Evolutionary conservation across 805 yeast species (phyloP).

Genomic region (Sungouiozyma ichnusensis): DNA sequence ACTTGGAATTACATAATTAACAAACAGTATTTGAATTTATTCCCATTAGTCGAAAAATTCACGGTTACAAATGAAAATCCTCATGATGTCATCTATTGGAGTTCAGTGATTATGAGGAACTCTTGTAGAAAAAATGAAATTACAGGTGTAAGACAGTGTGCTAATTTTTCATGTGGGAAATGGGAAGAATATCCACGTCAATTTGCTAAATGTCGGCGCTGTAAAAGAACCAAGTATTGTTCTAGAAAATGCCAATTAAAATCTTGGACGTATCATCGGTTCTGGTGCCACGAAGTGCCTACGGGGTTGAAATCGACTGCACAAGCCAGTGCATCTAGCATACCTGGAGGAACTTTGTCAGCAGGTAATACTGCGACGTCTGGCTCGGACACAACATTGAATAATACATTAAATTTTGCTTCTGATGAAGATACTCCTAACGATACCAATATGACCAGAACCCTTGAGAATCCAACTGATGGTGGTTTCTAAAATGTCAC

Average conservation of each 20-base stretch:
- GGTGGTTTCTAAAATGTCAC: not conserved
- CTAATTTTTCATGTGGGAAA: conserved; percentile 81
- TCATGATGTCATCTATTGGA: conserved; percentile 87
- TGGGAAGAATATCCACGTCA: conserved; percentile 90
- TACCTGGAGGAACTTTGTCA: conserved; percentile 9
- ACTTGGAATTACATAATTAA: conserved; percentile 30
- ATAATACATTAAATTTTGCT: not conserved
- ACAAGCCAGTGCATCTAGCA: conserved; percentile 12
- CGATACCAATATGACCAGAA: not conserved
- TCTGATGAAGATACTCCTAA: not conserved
- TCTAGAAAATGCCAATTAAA: conserved; percentile 82
- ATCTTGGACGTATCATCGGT: conserved; percentile 89
- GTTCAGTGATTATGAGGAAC: conserved; percentile 94
- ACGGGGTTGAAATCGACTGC: conserved; percentile 17
- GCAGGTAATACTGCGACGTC: conserved; percentile 1
- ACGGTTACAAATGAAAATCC: conserved; percentile 57
- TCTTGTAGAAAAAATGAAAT: conserved; percentile 85
- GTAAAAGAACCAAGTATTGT: conserved; percentile 92
- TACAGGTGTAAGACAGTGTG: conserved; percentile 88
- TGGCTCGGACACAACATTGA: not conserved
- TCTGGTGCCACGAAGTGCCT: conserved; percentile 69
- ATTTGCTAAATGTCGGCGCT: conserved; percentile 88
- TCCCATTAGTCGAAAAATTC: conserved; percentile 86
- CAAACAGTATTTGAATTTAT: conserved; percentile 51
- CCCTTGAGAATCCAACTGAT: not conserved